Evolutionary conservation across 495 filamentous ascomycete species (phyloP), one percentile per base, ranked within the genome.

Genomic region (Xylaria longipes): DNA sequence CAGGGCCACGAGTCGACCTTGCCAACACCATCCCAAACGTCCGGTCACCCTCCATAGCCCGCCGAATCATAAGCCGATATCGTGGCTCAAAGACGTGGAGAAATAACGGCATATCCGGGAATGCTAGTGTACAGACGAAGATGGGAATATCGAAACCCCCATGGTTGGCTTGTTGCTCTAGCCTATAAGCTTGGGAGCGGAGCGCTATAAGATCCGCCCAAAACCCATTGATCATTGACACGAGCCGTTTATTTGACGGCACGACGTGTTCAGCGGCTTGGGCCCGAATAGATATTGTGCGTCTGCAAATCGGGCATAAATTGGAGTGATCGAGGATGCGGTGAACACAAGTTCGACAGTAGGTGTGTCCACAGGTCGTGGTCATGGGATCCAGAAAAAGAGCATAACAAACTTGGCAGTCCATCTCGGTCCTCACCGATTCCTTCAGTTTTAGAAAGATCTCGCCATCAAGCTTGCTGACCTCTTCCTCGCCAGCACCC

Each of bases 31-130:
- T 97, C 3, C 95, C 95, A 74, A 98, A 97, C 61, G 87, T 91
- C 25, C 88, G 81, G 68, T 90, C 87, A 2, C 88, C 89, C 66
- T 93, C 90, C 48, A 95, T 84, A 11, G 90, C 92, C 33, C 94
- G 89, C 58, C 91, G 88, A 27, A 97, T 91, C 93, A 97, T 95
- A 9, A 97, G 85, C 4, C 93, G 89, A 79, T 97, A 97, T 14
- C 93, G 88, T 29, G 94, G 92, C 78, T 98, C 95, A 78, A 97
- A 97, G n/a, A 98, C 87, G 76, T 95, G 92, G 0, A 98, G 82
- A 73, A 94, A 94, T 1, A 91, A 94, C 1, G 93, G 94, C 89
- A 95, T 93, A 0, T 84, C 84, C 15, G 95, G 95, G 71, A 94
- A 95, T 0, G 92, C 87, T 5, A 95, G 81, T 4, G 93, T 92